phyloP scores from a whole-genome alignment of 2,329 filamentous ascomycete species.

The Fusarium caatingaense region DNA sequence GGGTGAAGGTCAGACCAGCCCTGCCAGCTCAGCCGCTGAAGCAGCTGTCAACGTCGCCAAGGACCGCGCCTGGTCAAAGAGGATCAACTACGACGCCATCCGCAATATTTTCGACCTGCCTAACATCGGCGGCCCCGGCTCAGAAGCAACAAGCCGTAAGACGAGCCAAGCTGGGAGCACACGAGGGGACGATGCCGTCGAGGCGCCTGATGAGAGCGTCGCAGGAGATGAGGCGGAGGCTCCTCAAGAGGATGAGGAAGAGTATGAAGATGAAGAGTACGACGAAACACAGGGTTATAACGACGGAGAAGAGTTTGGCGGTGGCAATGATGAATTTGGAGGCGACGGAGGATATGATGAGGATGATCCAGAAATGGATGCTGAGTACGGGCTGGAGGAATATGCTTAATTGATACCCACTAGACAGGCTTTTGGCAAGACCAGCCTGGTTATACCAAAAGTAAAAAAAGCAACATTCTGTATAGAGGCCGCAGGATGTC shows the following conservation, averaged over 20 bases:
- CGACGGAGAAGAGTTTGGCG: constrained; percentile 51
- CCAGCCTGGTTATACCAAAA: neutral
- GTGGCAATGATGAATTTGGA: constrained; percentile 46
- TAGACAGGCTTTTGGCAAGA: constrained; percentile 4
- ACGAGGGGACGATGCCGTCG: constrained; percentile 52
- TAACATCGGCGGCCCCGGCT: constrained; percentile 59
- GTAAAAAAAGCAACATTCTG: neutral
- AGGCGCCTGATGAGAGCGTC: constrained; percentile 52
- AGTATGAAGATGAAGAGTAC: constrained; percentile 53
- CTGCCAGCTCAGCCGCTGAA: constrained; percentile 75
- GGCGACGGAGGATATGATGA: constrained; percentile 52
- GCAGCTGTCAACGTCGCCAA: constrained; percentile 76
- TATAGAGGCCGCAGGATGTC: no score
- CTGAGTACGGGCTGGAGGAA: constrained; percentile 51
- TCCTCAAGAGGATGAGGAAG: constrained; percentile 48
- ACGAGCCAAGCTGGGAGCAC: constrained; percentile 54
- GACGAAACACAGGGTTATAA: constrained; percentile 51
- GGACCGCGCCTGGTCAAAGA: constrained; percentile 75
- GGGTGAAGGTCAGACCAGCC: constrained; percentile 72
- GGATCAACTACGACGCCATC: constrained; percentile 78
- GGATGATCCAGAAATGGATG: constrained; percentile 54
- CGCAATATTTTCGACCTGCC: constrained; percentile 66
- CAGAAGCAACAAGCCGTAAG: constrained; percentile 61
- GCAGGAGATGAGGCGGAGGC: constrained; percentile 50
- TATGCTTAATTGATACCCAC: constrained; percentile 42